Evolutionary conservation across 345 rosid genomes (phyloP), one percentile per base, ranked within the genome.

Genomic region (Odontarrhena argentea): DNA sequence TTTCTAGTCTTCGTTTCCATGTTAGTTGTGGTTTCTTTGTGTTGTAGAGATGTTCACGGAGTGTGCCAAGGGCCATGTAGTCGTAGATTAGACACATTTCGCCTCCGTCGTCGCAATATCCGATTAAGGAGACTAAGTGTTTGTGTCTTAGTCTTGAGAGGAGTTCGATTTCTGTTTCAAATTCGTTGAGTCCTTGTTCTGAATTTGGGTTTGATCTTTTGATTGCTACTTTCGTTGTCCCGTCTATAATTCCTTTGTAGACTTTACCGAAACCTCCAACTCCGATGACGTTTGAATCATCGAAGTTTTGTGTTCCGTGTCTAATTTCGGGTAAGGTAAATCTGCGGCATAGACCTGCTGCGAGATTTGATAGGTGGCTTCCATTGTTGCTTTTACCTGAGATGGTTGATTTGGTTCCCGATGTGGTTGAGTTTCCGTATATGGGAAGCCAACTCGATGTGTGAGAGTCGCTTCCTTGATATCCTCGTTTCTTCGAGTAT

Each of bases 201-300:
- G 95, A 94, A 10, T 82, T 74, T 0, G 91, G 95, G 71, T 90
- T 87, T 41, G 96, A 86, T 58, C 87, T 60, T 63, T 94, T 91
- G 26, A 91, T 67, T 0, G 99, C 96, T 1, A 88, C 96, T 69
- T 84, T 81, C 6, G 70, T 74, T 12, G 55, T 60, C 2, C 73
- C 78, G 26, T 94, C 96, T 35, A 88, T 65, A 1, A 80, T 78
- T 13, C 96, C 96, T 74, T 83, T 85, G 34, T 91, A 87, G 54
- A 94, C 99, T 76, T 91, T 94, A 34, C 97, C 95, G 10, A 91
- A 91, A 3, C 97, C 99, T 63, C 99, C 97, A 7, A 91, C 87
- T 12, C 92, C 97, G 9, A 91, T 82, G 8, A 86, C 89, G 18
- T 85, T 53, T 0, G 85, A 81, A 13, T 88, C 97, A 5, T 84